A percentile compares a stretch with the other conserved stretches of the same genome.
These are phyloP conservation scores for Schizophyllum commune DNA, from an alignment of 1,284 basidiomycete species.

Conservation along the genomic window DNA sequence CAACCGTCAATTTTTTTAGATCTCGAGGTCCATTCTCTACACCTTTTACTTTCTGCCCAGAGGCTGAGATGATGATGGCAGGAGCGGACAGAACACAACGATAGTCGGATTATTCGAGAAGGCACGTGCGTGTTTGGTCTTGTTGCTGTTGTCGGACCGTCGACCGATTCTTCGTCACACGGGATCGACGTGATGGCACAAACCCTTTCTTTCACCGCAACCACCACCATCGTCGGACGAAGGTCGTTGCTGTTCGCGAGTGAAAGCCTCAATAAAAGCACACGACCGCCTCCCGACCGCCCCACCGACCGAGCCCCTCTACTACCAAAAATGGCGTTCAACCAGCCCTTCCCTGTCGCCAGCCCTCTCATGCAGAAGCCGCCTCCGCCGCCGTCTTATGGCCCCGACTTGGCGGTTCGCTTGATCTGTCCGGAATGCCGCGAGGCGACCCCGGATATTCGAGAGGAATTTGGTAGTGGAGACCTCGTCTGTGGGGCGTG, in stretches of 20 bases:
- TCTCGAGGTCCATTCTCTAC: too few species aligned
- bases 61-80: too few species aligned
- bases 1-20: too few species aligned
- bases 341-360: constrained; percentile 69
- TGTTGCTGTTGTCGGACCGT: too few species aligned
- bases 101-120: too few species aligned
- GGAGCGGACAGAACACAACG: too few species aligned
- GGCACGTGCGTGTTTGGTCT: too few species aligned
- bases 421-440: constrained; percentile 94
- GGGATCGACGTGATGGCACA: neutral
- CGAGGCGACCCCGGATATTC: constrained; percentile 87
- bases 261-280: neutral
- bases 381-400: constrained; percentile 49
- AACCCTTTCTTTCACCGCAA: neutral
- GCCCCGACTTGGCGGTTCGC: constrained; percentile 81
- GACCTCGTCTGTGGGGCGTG: constrained; percentile 97
- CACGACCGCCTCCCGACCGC: neutral
- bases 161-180: neutral
- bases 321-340: constrained; percentile 32
- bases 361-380: constrained; percentile 36
- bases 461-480: constrained; percentile 96
- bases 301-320: constrained; percentile 10
- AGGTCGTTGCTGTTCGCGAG: neutral
- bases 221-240: neutral
- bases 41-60: too few species aligned